Evolutionary conservation across 2,329 filamentous ascomycete species (phyloP), one percentile per base, ranked within the genome.

Genomic region (Trichoderma sp.): DNA sequence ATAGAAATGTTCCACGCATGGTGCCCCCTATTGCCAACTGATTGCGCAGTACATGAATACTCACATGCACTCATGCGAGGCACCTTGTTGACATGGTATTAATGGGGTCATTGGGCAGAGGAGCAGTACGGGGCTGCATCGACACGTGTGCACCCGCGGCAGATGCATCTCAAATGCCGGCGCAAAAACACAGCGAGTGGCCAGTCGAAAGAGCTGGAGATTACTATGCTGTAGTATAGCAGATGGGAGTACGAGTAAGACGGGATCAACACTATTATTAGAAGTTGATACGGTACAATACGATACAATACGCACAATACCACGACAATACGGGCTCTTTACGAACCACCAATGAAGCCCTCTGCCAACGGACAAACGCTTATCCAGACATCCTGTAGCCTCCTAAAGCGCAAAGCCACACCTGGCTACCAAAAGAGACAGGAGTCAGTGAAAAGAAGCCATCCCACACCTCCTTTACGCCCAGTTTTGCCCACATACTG

Each of bases 161-260:
- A 61, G 58, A 61, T 50, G 58, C 58, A 17, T n/a, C 37, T 29
- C 42, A 61, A 50, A n/a, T 61, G 58, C 58, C 58, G 58, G 29
- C 35, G 29, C 25, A 45, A 34, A 32, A 42, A 59, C 10, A 45
- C 25, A 39, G 35, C 15, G 37, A 29, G n/a, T n/a, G 5, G 27
- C 25, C 50, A 54, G 17, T 54, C 19, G 17, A 54, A 22, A 32
- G 17, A n/a, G 17, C 7, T 54, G 27, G 27, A 54, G 29, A 54
- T n/a, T n/a, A n/a, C n/a, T n/a, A n/a, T 7, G 27, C 37, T 19
- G 17, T 32, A 4, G 8, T 10, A 5, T 32, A 19, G 19, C n/a
- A 57, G 7, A 15, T 45, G 19, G 42, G 10, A 22, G 42, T 7
- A 48, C n/a, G 42, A 22, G 42, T 6, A 3, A 45, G 22, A 48